Conservation (phyloP, 768 basidiomycete genomes). For the Tricholoma sp. region DNA sequence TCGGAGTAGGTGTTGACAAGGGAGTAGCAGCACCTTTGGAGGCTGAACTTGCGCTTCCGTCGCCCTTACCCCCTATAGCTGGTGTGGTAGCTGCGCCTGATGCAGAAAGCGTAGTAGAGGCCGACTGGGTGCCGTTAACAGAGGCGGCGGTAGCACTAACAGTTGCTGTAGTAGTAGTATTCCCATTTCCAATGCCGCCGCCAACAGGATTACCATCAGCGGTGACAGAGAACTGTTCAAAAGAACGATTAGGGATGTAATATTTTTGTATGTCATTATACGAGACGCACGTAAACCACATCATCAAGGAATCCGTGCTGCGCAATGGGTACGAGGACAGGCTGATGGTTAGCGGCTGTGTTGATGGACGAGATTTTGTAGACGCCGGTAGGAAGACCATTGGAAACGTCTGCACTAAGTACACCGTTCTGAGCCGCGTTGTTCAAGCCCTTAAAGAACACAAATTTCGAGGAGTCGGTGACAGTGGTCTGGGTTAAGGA, state of each 20-base stretch:
- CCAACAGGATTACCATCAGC: slow-evolving; percentile 22
- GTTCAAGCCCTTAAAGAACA: slow-evolving; percentile 61
- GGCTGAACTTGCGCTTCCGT: slow-evolving; percentile 3
- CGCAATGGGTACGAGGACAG: slow-evolving; percentile 40
- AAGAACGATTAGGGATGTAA: slow-evolving; percentile 2
- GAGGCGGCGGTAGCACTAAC: not conserved
- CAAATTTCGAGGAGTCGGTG: slow-evolving; percentile 47
- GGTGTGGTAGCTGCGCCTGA: slow-evolving; percentile 11
- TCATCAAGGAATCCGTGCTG: slow-evolving; percentile 50
- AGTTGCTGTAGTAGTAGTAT: slow-evolving; percentile 3
- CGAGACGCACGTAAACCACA: slow-evolving; percentile 35
- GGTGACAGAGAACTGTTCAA: slow-evolving; percentile 29
- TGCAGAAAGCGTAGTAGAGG: slow-evolving; percentile 2
- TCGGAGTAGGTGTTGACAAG: too few species aligned
- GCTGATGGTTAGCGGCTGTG: slow-evolving; percentile 45
- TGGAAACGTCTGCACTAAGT: slow-evolving; percentile 39
- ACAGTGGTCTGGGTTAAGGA: slow-evolving; percentile 30
- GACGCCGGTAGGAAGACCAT: slow-evolving; percentile 49
- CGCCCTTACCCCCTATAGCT: slow-evolving; percentile 7
- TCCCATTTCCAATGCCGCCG: slow-evolving; percentile 3
- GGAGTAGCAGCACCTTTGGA: not conserved
- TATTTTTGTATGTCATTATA: slow-evolving; percentile 2
- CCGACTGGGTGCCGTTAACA: not conserved
- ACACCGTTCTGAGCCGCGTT: slow-evolving; percentile 45
- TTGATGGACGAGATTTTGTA: slow-evolving; percentile 57